Conservation (phyloP, 2,329 filamentous ascomycete genomes). For the Exophiala sp. region DNA sequence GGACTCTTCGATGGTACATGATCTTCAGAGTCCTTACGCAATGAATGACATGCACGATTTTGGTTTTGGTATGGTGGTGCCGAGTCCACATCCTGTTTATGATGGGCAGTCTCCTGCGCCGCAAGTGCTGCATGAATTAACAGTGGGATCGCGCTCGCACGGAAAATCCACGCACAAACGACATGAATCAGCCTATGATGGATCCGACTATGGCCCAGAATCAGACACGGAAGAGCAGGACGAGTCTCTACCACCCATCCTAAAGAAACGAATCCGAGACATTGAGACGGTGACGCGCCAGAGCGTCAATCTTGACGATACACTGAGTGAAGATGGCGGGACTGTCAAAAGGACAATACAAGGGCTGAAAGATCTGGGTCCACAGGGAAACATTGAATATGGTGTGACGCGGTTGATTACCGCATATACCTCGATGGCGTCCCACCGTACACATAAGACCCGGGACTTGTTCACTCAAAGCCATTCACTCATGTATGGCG, state of each 20-base stretch:
- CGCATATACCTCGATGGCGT: constrained; percentile 53
- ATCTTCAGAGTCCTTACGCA: constrained; percentile 17
- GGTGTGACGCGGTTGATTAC: constrained; percentile 53
- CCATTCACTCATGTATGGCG: constrained; percentile 50
- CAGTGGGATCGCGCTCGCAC: constrained; percentile 36
- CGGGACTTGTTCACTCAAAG: constrained; percentile 54
- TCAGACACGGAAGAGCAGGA: constrained; percentile 49
- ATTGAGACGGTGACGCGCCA: constrained; percentile 51
- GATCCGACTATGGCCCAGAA: constrained; percentile 54
- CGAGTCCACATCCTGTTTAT: constrained; percentile 27
- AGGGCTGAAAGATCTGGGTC: constrained; percentile 48
- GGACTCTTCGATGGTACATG: constrained; percentile 7
- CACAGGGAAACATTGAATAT: constrained; percentile 52
- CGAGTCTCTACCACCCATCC: constrained; percentile 46
- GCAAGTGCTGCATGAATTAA: constrained; percentile 35
- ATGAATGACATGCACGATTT: constrained; percentile 26
- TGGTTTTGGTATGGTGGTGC: constrained; percentile 20
- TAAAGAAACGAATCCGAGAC: constrained; percentile 51
- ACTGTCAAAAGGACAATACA: constrained; percentile 50
- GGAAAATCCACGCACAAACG: constrained; percentile 36
- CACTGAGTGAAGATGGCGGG: constrained; percentile 45
- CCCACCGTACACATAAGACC: constrained; percentile 56
- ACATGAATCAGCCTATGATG: constrained; percentile 49
- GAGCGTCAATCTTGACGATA: constrained; percentile 26
- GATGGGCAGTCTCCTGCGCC: constrained; percentile 11